phyloP scores from a whole-genome alignment of 441 rosid species.

The Breynia disticha region DNA sequence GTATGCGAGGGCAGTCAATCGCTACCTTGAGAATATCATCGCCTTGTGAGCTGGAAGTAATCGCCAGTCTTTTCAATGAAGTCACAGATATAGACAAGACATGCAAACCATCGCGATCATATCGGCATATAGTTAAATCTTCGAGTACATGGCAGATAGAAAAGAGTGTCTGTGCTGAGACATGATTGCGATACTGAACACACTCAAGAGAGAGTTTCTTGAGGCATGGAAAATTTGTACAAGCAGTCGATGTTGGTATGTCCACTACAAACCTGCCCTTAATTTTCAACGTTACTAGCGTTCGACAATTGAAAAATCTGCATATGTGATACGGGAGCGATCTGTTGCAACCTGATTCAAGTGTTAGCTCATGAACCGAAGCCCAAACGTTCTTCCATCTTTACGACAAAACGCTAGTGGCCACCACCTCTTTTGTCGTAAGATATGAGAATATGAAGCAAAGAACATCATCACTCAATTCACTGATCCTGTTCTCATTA shows the following conservation, averaged over 20 bases:
- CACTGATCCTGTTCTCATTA: too few species aligned
- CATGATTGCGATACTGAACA: not conserved
- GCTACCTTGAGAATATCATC: not conserved
- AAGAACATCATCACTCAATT: too few species aligned
- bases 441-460: too few species aligned
- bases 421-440: too few species aligned
- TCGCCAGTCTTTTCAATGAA: not conserved
- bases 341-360: not conserved
- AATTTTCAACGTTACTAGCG: slow-evolving; percentile 2
- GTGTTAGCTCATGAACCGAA: not conserved
- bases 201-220: not conserved
- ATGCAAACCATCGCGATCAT: not conserved
- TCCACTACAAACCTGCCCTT: not conserved
- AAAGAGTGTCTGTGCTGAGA: slow-evolving; percentile 2
- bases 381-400: too few species aligned
- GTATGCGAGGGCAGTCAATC: not conserved
- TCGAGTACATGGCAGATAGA: slow-evolving; percentile 7
- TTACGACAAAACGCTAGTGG: too few species aligned
- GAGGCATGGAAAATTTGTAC: slow-evolving; percentile 2
- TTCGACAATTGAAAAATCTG: not conserved
- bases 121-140: not conserved
- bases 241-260: not conserved
- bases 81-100: not conserved
- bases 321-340: not conserved
- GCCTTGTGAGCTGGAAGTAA: not conserved